A percentile compares a stretch with the other conserved stretches of the same genome.
These are phyloP conservation scores for Pulveroboletus sp. DNA, from an alignment of 768 basidiomycete species.

Conservation along the genomic window DNA sequence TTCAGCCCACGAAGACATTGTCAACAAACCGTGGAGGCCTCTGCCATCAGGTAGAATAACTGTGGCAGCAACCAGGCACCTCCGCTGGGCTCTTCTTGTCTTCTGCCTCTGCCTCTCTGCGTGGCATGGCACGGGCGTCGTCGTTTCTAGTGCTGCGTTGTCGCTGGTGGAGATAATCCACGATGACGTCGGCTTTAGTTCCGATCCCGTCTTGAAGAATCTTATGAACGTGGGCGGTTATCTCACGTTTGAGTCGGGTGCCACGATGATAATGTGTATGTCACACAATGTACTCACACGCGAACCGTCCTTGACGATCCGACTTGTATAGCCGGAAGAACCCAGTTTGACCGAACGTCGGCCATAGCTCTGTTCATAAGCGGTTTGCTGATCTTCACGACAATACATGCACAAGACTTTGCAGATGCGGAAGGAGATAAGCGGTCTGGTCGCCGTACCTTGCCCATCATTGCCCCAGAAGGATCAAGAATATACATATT, in stretches of 20 bases:
- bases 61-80: constrained; percentile 9
- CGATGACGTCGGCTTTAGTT: constrained; percentile 29
- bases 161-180: constrained; percentile 22
- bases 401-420: constrained; percentile 38
- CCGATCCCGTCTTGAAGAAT: constrained; percentile 30
- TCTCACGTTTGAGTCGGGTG: constrained; percentile 33
- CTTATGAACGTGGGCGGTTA: constrained; percentile 32
- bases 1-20: constrained; percentile 27
- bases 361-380: constrained; percentile 24
- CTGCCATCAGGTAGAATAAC: constrained; percentile 35
- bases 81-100: constrained; percentile 33
- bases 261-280: constrained; percentile 29
- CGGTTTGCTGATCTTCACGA: constrained; percentile 30
- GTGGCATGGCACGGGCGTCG: constrained; percentile 15
- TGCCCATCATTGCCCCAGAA: constrained; percentile 25
- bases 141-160: constrained; percentile 21
- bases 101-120: constrained; percentile 27
- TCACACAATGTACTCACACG: neutral
- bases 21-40: constrained; percentile 37
- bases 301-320: neutral
- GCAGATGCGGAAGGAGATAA: constrained; percentile 31
- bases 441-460: constrained; percentile 27
- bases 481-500: constrained; percentile 13
- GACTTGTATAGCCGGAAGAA: constrained; percentile 1
- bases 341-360: constrained; percentile 11